Percentiles rank a stretch among this genome's conserved stretches.
Conservation (phyloP, 2,329 filamentous ascomycete genomes). For the Cordyceps fumosorosea region DNA sequence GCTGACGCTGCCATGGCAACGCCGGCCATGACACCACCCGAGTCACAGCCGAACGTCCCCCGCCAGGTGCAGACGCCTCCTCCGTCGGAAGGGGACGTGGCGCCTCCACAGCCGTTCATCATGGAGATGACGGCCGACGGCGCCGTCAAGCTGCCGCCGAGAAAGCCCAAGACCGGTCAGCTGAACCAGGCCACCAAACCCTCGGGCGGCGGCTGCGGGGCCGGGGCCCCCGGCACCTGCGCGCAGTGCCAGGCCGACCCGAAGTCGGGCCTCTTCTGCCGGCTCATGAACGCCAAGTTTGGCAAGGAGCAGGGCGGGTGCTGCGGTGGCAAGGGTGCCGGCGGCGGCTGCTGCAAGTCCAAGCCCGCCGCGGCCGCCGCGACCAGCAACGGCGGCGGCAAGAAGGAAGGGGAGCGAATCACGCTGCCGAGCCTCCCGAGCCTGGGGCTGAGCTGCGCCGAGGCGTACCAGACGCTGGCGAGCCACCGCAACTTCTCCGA, state of each 20-base stretch:
- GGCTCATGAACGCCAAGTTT: constrained; percentile 65
- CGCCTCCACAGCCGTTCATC: constrained; percentile 39
- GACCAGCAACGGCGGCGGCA: constrained; percentile 16
- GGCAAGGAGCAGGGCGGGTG: constrained; percentile 39
- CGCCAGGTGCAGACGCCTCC: constrained; percentile 51
- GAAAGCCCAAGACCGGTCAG: constrained; percentile 26
- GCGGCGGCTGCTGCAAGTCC: constrained; percentile 60
- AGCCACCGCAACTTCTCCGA: constrained; percentile 70
- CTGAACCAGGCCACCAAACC: constrained; percentile 15
- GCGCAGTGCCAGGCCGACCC: constrained; percentile 72
- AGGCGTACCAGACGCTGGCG: constrained; percentile 71
- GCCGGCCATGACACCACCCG: constrained; percentile 33
- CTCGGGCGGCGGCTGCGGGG: constrained; percentile 42
- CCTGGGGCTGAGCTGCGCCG: constrained; percentile 64
- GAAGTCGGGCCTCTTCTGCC: constrained; percentile 76
- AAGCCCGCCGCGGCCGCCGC: constrained; percentile 14
- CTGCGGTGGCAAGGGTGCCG: constrained; percentile 59
- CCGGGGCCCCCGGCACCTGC: constrained; percentile 70
- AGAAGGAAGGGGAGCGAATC: constrained; percentile 25
- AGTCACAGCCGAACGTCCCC: constrained; percentile 34
- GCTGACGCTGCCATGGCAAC: constrained; percentile 51
- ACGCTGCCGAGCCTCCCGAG: constrained; percentile 32
- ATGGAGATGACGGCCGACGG: constrained; percentile 55
- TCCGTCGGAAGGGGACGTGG: constrained; percentile 54
- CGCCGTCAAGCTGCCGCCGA: constrained; percentile 51